Conservation (phyloP, 2,329 filamentous ascomycete genomes). For the Phialocephala sp. region DNA sequence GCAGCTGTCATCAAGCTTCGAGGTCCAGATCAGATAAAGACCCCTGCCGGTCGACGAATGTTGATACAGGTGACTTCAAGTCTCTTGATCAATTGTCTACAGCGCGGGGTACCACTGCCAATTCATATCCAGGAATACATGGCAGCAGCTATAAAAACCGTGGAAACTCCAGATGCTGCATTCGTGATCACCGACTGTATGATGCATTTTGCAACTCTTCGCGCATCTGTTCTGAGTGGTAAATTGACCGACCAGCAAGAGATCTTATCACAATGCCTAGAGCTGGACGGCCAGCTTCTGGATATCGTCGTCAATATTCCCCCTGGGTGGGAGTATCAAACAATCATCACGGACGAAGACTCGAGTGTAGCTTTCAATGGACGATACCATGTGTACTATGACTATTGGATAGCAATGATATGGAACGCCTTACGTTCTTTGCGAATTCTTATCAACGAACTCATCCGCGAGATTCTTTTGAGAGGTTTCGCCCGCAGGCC, state of each 20-base stretch:
- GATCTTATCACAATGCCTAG: slow-evolving; percentile 33
- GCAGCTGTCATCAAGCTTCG: slow-evolving; percentile 56
- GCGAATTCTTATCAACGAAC: slow-evolving; percentile 34
- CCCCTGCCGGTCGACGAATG: slow-evolving; percentile 55
- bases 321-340: slow-evolving; percentile 34
- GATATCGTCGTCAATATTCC: slow-evolving; percentile 25
- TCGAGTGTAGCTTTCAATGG: slow-evolving; percentile 35
- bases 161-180: slow-evolving; percentile 47
- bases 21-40: slow-evolving; percentile 53
- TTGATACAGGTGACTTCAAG: slow-evolving; percentile 59
- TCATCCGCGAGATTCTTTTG: slow-evolving; percentile 30
- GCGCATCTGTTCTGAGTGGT: slow-evolving; percentile 26
- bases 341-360: slow-evolving; percentile 30
- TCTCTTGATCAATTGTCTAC: slow-evolving; percentile 58
- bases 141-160: slow-evolving; percentile 46
- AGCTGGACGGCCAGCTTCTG: slow-evolving; percentile 34
- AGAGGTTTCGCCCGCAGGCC: slow-evolving; percentile 26
- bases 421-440: slow-evolving; percentile 37
- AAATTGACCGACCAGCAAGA: slow-evolving; percentile 43
- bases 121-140: slow-evolving; percentile 53
- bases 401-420: slow-evolving; percentile 36
- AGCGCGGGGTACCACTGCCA: slow-evolving; percentile 55
- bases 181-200: slow-evolving; percentile 53
- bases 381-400: slow-evolving; percentile 37
- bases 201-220: slow-evolving; percentile 34